Evolutionary conservation across 805 yeast species (phyloP), one percentile per base, ranked within the genome.

Genomic region (Metschnikowia similis): DNA sequence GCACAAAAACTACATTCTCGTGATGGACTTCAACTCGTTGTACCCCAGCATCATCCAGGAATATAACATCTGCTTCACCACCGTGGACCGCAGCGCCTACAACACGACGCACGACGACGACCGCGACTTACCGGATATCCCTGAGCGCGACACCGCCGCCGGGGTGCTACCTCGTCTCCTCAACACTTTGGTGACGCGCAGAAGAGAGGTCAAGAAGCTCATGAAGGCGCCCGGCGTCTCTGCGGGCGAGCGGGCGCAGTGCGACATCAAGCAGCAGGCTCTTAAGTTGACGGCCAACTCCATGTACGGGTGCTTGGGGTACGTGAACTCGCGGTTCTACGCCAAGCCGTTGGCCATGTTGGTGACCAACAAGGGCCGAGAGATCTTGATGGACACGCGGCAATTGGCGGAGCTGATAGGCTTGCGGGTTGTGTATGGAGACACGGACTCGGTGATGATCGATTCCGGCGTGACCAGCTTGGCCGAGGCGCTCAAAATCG

Each of bases 271-370:
- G 63, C 99, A 94, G 68, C 95, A 87, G 66, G 98, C 99, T 0
- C 79, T 94, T 65, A 94, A 94, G 66, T 76, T 94, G 64, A 95
- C 99, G 2, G 99, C 99, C 29, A 94, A 94, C 69, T 94, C 99
- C n/a, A 92, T 94, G 97, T 94, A 94, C 71, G 99, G 99, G 64
- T 94, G 98, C 79, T 78, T 94, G 60, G 99, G 99, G 58, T 91
- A 84, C 66, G 87, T 86, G 6, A 80, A 86, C 60, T 89, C 97
- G 21, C 80, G 99, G 61, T 94, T 94, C 67, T 92, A 91, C 63
- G 99, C 99, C 10, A 86, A 88, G 62, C 97, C 98, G 0, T 75
- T 94, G 58, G 99, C 99, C 5, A 89, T 89, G 91, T 75, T 94
- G 61, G 96, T 90, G 50, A 94, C 99, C 2, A 86, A 84, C 59